Evolutionary conservation across 805 yeast genomes (phyloP), one percentile per base, ranked within the genome.

Genomic region (Wickerhamiella domercqiae): DNA sequence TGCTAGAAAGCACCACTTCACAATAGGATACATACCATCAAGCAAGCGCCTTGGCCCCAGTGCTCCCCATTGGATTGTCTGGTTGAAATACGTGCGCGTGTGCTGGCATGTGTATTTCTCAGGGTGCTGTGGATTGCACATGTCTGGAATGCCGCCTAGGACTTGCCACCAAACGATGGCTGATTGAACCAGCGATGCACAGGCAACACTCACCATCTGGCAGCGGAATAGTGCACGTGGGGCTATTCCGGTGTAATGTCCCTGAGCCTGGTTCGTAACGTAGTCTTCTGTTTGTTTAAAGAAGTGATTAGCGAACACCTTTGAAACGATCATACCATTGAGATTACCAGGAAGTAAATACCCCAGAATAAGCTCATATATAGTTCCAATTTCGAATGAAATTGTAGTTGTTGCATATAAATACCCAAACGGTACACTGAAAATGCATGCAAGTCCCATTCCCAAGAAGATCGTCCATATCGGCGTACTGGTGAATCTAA

Each of bases 361-460:
- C 2, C 83, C 83, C 34, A 72, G 68, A 38, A 78, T 64, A 37
- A 78, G 57, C 48, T 76, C 81, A 5, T 73, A 69, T 35, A 78
- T 55, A 2, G 75, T 79, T 49, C 71, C 71, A 43, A 76, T 58
- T n/a, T 75, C 74, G 42, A 75, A 64, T 3, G 64, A 48, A 35
- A 58, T 66, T 55, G 75, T 76, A 0, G 83, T 73, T 21, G 69
- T 68, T 3, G 81, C 72, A 14, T 67, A 67, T 35, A 77, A 63
- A 7, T 77, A 59, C 7, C 77, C 71, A 22, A 75, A 61, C 14
- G 84, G 86, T 28, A 76, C 55, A 42, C 77, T 55, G 53, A 76
- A 74, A n/a, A 72, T 51, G 28, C 70, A 53, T 40, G 70, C 68
- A 45, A 75, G 64, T 6, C 62, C 57, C 13, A 75, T 57, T 1